A percentile compares a stretch with the other conserved stretches of the same genome.
phyloP scores from a whole-genome alignment of 2,329 filamentous ascomycete species.

The Nemania abortiva region DNA sequence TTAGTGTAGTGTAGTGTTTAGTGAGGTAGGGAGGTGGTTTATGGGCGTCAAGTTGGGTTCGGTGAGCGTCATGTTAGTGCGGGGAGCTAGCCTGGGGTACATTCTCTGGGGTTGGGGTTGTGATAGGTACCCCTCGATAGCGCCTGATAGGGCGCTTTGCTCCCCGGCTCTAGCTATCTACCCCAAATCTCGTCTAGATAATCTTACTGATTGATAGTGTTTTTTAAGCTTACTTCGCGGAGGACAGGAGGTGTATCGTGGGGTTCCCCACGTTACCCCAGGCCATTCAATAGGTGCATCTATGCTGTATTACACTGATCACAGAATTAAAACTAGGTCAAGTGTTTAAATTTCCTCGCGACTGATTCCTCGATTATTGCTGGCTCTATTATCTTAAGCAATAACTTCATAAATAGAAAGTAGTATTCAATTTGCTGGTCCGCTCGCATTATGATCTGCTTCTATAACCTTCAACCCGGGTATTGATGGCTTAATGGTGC shows the following conservation, averaged over 20 bases:
- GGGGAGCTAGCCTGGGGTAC: slow-evolving; percentile 2
- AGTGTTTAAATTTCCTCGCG: background rate
- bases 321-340: background rate
- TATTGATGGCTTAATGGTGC: no score
- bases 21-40: background rate
- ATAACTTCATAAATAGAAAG: background rate
- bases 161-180: background rate
- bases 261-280: background rate
- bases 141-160: background rate
- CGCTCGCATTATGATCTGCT: background rate
- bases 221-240: background rate
- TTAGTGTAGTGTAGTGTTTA: no score
- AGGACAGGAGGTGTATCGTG: background rate
- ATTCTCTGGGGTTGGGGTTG: slow-evolving; percentile 9
- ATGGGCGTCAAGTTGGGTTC: slow-evolving; percentile 18
- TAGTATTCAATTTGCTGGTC: background rate
- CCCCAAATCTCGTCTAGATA: background rate
- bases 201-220: background rate
- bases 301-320: background rate
- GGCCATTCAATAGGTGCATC: background rate
- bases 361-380: background rate
- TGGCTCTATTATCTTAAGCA: background rate
- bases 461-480: background rate
- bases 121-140: background rate
- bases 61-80: slow-evolving; percentile 10